Evolutionary conservation across 139 green algal genomes (phyloP).

Genomic region (Chlorella vulgaris): DNA sequence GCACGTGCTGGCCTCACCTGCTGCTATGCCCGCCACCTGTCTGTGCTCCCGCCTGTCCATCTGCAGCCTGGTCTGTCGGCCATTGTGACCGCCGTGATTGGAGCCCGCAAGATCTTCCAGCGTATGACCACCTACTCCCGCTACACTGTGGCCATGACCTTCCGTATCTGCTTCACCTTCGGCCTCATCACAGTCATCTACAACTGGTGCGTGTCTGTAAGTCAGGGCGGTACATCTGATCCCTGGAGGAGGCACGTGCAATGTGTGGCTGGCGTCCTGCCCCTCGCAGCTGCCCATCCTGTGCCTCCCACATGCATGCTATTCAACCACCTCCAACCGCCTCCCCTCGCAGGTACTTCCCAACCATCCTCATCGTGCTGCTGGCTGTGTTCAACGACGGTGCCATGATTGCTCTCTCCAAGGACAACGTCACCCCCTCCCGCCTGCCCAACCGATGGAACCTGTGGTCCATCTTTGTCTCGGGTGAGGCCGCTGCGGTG

Average conservation of each 20-base stretch:
- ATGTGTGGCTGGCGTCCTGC: too few species aligned
- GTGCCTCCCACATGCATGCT: too few species aligned
- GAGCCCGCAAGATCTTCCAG: conserved; percentile 89
- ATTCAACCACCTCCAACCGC: too few species aligned
- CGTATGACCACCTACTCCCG: conserved; percentile 84
- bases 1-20: background rate
- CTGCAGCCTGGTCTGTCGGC: conserved; percentile 34
- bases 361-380: conserved; percentile 86
- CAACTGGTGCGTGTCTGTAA: conserved; percentile 66
- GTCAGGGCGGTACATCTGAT: too few species aligned
- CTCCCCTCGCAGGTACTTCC: conserved; percentile 55
- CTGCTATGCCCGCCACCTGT: background rate
- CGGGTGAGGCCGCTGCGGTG: conserved; percentile 37
- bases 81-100: conserved; percentile 77
- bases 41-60: background rate
- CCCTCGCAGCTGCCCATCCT: too few species aligned
- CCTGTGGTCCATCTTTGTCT: conserved; percentile 78
- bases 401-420: conserved; percentile 88
- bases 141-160: conserved; percentile 84
- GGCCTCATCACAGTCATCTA: conserved; percentile 84
- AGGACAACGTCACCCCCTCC: conserved; percentile 71
- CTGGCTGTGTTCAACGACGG: conserved; percentile 91
- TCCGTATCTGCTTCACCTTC: conserved; percentile 90
- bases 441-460: conserved; percentile 77
- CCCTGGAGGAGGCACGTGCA: too few species aligned